A percentile compares a stretch with the other conserved stretches of the same genome.
phyloP scores from a whole-genome alignment of 1,284 basidiomycete species.

The Trametes sp. region DNA sequence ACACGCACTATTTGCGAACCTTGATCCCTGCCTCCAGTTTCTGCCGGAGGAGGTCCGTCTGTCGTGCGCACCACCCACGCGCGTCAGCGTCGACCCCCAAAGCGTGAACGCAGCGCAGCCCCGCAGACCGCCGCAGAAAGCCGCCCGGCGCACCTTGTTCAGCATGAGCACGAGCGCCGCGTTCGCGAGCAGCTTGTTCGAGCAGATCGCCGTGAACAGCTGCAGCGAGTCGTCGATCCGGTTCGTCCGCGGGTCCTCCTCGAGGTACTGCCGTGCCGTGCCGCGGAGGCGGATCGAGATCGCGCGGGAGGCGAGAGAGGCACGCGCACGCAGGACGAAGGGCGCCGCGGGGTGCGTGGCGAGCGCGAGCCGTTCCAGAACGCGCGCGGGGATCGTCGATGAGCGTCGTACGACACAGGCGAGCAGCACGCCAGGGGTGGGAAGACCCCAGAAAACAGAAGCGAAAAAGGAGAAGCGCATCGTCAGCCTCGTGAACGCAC shows the following conservation, averaged over 20 bases:
- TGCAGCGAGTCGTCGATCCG: conserved; percentile 82
- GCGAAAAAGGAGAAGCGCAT: neutral
- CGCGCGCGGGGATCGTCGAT: neutral
- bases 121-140: too few species aligned
- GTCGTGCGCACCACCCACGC: conserved; percentile 16
- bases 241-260: conserved; percentile 80
- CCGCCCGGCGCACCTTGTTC: conserved; percentile 68
- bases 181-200: conserved; percentile 74
- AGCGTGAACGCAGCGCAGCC: too few species aligned
- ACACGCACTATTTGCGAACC: conserved; percentile 74
- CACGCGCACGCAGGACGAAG: neutral
- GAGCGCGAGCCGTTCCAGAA: neutral
- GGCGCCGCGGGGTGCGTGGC: neutral
- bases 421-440: neutral
- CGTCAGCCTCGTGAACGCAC: neutral
- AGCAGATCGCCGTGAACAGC: conserved; percentile 75
- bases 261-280: conserved; percentile 64
- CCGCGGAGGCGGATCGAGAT: neutral
- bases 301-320: too few species aligned
- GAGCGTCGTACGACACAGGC: neutral
- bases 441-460: neutral
- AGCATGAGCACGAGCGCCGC: conserved; percentile 77
- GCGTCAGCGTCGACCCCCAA: neutral
- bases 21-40: conserved; percentile 70
- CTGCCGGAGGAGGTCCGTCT: conserved; percentile 72